Base-by-base conservation (phyloP, 1,139 yeast species). In the Sugiyamaella japonica region DNA sequence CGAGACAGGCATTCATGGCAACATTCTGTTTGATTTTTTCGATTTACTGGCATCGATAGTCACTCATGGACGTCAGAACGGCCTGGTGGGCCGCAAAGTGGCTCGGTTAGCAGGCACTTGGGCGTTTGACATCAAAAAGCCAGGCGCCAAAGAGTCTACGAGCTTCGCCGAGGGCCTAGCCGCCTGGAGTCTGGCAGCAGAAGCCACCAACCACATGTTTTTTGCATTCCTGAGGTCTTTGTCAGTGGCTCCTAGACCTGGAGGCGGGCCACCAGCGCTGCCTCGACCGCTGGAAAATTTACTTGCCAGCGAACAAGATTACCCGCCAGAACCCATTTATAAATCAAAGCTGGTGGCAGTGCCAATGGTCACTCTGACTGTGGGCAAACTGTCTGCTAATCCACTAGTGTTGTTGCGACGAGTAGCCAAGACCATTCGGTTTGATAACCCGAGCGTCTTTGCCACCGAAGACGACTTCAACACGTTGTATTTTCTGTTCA, bases 1-100 rank as follows among this genome's bases (percentile, higher is more conserved):
- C 31, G 81, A 86, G 7, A 85, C 95, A 0, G 89, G 93, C 2
- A 85, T 91, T 8, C 97, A 89, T 73, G 96, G 96, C 0, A 86
- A 93, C 1, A 88, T 90, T 8, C 93, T 89, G 5, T 88, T 87
- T 67, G 95, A 88, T 68, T 90, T 89, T 66, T 80, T 89, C 65
- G 96, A 90, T 66, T 75, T 90, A 48, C 73, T 90, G 52, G 86
- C 89, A 9, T 80, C 89, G n/a, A 72, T 90, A 42, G 84, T 95
- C 0, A 82, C 95, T n/a, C 86, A 89, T 69, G 84, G 95, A 2
- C 86, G 84, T 61, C 82, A 84, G 52, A 89, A 89, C 66, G 84
- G 85, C 63, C 73, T 90, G 73, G 82, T 88, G 63, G 95, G 95
- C 0, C 77, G 91, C 47, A 89, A 89, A 66, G 78, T 90, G 17